Evolutionary conservation across 495 filamentous ascomycete genomes (phyloP), one percentile per base, ranked within the genome.

Genomic region (Hypomontagnella submonticulosa): DNA sequence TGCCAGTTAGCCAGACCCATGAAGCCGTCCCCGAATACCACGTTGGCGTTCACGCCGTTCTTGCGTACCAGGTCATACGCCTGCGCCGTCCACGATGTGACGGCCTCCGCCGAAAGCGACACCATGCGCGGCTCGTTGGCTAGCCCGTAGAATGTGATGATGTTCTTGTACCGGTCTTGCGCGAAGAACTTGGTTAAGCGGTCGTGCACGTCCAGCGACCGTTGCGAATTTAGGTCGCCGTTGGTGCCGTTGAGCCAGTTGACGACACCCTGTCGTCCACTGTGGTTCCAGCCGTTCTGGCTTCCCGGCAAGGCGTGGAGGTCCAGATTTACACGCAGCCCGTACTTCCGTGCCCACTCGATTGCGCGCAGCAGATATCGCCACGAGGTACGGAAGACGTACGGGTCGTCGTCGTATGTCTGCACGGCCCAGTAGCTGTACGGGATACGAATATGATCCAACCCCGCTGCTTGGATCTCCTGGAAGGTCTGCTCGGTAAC

Each of bases 401-500:
- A 99, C 1, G 93, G 91, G 70, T 99, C 95, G 13, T 83, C 90
- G 32, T 90, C 87, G 72, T 96, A 96, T 0, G 89, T 91, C 43
- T 84, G 86, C 2, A 98, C 88, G 0, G 92, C 92, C 96, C 96
- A 99, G 81, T 99, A 99, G 1, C 90, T 90, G 74, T 90, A 98
- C 1, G 89, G 92, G 34, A 99, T 96, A 47, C 96, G 90, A 8
- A 99, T 90, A 75, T 99, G 95, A 74, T 99, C 96, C 10, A 99
- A 87, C 0, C 95, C 96, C 1, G 96, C 96, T 19, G 88, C 88
- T 32, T 83, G 83, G 60, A 99, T 98, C 27, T 93, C 89, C 18
- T 80, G 81, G 73, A 98, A 96, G 19, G 92, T 92, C 49, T 88
- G 79, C 69, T 95, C 91, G 0, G 84, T 90, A 19, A 97, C 87